Percentiles rank a stretch among this genome's conserved stretches.
These are phyloP conservation scores for Rhipidocladum racemiflorum DNA, from an alignment of 176 grass and related monocot genomes.

Conservation along the genomic window DNA sequence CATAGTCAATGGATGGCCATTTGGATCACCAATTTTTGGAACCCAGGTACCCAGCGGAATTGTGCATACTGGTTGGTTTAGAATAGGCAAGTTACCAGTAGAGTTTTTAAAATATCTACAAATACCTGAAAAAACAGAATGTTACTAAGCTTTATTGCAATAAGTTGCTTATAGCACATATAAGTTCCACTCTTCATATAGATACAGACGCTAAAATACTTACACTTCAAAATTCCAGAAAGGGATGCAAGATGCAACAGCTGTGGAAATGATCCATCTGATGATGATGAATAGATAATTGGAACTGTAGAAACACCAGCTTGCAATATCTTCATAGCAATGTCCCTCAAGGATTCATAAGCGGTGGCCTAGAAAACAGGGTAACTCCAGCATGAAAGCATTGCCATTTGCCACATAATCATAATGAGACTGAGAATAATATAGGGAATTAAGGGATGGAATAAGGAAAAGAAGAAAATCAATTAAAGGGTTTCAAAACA, in stretches of 20 bases:
- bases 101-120: constrained; percentile 96
- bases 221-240: constrained; percentile 98
- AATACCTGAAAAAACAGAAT: constrained; percentile 53
- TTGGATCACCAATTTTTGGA: constrained; percentile 84
- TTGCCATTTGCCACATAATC: constrained; percentile 18
- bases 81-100: constrained; percentile 72
- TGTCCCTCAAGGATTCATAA: constrained; percentile 79
- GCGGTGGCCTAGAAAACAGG: constrained; percentile 59
- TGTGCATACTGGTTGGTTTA: constrained; percentile 74
- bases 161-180: background rate
- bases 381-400: background rate
- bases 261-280: constrained; percentile 92
- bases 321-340: constrained; percentile 83
- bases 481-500: background rate
- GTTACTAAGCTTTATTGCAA: background rate
- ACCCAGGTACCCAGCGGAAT: constrained; percentile 92
- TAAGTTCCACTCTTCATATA: background rate
- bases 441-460: background rate
- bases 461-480: background rate
- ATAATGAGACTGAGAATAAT: background rate
- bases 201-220: constrained; percentile 7
- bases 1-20: constrained; percentile 61
- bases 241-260: constrained; percentile 95
- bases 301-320: constrained; percentile 80
- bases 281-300: constrained; percentile 65